These are phyloP conservation scores for Xylariaceae sp. DNA, from an alignment of 2,329 filamentous ascomycete genomes.

Conservation along the genomic window DNA sequence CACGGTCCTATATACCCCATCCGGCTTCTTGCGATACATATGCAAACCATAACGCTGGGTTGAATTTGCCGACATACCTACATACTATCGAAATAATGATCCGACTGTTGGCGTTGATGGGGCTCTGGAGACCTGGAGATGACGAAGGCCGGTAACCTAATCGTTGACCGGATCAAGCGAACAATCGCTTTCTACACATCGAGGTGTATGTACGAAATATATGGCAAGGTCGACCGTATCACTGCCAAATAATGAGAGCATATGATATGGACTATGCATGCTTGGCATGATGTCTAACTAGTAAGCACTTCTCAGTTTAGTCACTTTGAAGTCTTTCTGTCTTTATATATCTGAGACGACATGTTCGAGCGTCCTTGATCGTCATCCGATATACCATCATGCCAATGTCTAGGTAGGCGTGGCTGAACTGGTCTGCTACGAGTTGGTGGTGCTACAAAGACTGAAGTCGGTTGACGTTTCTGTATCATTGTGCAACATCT, in stretches of 20 bases:
- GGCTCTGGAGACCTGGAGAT: not conserved
- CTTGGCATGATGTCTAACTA: not conserved
- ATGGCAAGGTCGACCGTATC: not conserved
- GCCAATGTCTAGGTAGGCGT: not conserved
- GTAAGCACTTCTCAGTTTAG: not conserved
- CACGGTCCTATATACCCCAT: not conserved
- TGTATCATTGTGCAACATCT: not conserved
- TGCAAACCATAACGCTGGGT: not conserved
- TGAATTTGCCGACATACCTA: not conserved
- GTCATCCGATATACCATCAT: not conserved
- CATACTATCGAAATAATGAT: not conserved
- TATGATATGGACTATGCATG: not conserved
- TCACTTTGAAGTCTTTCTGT: not conserved
- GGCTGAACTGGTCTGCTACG: not conserved
- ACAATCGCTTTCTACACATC: not conserved
- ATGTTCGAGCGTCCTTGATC: not conserved
- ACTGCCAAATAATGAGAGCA: not conserved
- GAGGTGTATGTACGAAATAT: not conserved
- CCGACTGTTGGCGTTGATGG: not conserved
- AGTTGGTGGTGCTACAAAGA: not conserved
- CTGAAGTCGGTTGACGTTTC: not conserved
- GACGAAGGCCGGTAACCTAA: not conserved
- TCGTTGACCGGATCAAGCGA: not conserved
- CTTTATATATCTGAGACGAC: not conserved
- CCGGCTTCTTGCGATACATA: not conserved